These are phyloP conservation scores for Pneumocystis jirovecii DNA, from an alignment of 1,139 yeast species.

Conservation along the genomic window DNA sequence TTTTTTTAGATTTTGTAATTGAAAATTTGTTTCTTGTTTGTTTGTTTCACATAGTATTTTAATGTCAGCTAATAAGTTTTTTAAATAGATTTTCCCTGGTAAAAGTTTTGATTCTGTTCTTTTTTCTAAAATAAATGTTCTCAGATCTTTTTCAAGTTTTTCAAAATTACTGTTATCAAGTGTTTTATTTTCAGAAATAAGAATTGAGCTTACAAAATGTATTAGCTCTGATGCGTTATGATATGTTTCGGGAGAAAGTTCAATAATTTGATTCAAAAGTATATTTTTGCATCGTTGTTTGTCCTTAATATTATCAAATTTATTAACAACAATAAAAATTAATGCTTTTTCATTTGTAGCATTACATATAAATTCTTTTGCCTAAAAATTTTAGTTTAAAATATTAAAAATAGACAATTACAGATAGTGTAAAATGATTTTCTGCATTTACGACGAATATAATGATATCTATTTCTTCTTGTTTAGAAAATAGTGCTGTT, in stretches of 20 bases:
- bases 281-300: slow-evolving; percentile 61
- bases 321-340: slow-evolving; percentile 85
- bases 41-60: slow-evolving; percentile 46
- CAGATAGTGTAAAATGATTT: slow-evolving; percentile 86
- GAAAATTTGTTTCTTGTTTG: slow-evolving; percentile 22
- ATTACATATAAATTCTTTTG: slow-evolving; percentile 79
- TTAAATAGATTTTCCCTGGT: slow-evolving; percentile 78
- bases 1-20: slow-evolving; percentile 7
- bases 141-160: slow-evolving; percentile 63
- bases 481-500: slow-evolving; percentile 86
- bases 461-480: slow-evolving; percentile 92
- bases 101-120: slow-evolving; percentile 75
- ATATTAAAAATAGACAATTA: neutral
- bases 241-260: slow-evolving; percentile 77
- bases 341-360: slow-evolving; percentile 87
- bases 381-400: neutral
- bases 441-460: slow-evolving; percentile 94
- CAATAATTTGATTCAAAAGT: slow-evolving; percentile 76
- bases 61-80: slow-evolving; percentile 56
- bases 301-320: slow-evolving; percentile 71
- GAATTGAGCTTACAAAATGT: slow-evolving; percentile 65
- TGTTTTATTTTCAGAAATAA: slow-evolving; percentile 18
- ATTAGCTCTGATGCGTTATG: slow-evolving; percentile 79
- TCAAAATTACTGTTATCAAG: slow-evolving; percentile 40
- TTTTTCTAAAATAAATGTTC: slow-evolving; percentile 78